Evolutionary conservation across 169 alveolate species (phyloP).

Genomic region (Cryptosporidium andersoni): DNA sequence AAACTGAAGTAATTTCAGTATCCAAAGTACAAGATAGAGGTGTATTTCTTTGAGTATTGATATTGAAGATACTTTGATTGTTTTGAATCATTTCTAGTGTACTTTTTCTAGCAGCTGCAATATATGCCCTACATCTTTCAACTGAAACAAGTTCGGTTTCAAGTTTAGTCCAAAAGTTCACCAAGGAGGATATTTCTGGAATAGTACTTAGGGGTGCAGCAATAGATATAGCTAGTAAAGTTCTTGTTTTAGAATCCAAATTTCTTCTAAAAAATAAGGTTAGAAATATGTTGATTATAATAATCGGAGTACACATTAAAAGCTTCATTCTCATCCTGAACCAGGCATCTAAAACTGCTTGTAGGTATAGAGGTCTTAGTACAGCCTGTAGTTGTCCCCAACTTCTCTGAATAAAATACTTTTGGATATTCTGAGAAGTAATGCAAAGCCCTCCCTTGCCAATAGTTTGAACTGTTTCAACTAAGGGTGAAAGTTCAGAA

Average conservation of each 20-base stretch:
- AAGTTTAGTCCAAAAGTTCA: slow-evolving; percentile 42
- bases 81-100: slow-evolving; percentile 3
- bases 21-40: too few relatives aligned
- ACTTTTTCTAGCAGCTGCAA: slow-evolving; percentile 55
- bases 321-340: slow-evolving; percentile 60
- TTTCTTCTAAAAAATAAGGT: slow-evolving; percentile 16
- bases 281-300: slow-evolving; percentile 1
- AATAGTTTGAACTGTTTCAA: slow-evolving; percentile 59
- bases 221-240: slow-evolving; percentile 33
- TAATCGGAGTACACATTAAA: slow-evolving; percentile 21
- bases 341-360: slow-evolving; percentile 43
- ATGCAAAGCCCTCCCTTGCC: slow-evolving; percentile 53
- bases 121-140: slow-evolving; percentile 41
- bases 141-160: slow-evolving; percentile 65
- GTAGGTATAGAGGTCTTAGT: slow-evolving; percentile 36
- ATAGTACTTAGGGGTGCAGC: slow-evolving; percentile 33
- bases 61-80: not conserved
- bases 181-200: slow-evolving; percentile 27
- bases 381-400: slow-evolving; percentile 9
- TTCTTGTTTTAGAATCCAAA: slow-evolving; percentile 10
- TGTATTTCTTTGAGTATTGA: not conserved
- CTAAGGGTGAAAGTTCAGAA: slow-evolving; percentile 56
- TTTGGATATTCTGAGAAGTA: not conserved
- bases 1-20: too few relatives aligned
- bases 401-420: slow-evolving; percentile 28